Evolutionary conservation across 306 rosid genomes (phyloP), one percentile per base, ranked within the genome.

Genomic region (Cyclanthera cordifolia): DNA sequence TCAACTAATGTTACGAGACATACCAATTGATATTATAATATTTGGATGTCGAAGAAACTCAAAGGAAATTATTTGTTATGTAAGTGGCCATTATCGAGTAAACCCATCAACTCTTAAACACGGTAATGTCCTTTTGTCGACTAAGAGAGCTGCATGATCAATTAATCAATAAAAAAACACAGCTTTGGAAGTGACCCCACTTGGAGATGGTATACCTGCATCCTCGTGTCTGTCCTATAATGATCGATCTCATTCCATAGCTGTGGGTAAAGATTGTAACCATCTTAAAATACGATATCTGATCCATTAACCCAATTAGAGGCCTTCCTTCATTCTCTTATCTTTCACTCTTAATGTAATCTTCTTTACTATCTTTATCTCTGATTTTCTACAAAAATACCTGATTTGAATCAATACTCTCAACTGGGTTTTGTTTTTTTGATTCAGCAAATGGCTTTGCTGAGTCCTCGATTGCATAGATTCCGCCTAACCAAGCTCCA

Each of bases 261-360:
- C 10, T 65, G 53, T 65, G 70, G 70, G 52, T 37, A 14, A 56
- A 63, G 19, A 63, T 39, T 41, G 19, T 19, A 39, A 41, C 34
- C 24, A 13, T 14, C 25, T 47, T n/a, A 25, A 67, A 77, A 64
- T 19, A 25, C 20, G 34, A 61, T 79, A 83, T 83, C 90, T 79
- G 77, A 84, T 71, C 93, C 84, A 86, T 89, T 87, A 82, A 76
- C 72, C 67, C 83, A 79, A 89, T 86, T 86, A 82, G 83, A 79
- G 99, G 96, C 90, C 78, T 84, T 79, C 84, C 24, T 74, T 76
- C 87, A 41, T 67, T 28, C 68, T 52, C 81, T 85, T 90, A 82
- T 93, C 96, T 72, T 66, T 32, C 79, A 24, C 76, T 23, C 48
- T 76, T 34, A 57, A 72, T 60, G 54, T 27, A 57, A 56, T 20